Percentiles rank a stretch among this genome's conserved stretches.
These are phyloP conservation scores for Rhizoclosmatium sp. DNA, from an alignment of 192 early-diverging fungal species.

Conservation along the genomic window DNA sequence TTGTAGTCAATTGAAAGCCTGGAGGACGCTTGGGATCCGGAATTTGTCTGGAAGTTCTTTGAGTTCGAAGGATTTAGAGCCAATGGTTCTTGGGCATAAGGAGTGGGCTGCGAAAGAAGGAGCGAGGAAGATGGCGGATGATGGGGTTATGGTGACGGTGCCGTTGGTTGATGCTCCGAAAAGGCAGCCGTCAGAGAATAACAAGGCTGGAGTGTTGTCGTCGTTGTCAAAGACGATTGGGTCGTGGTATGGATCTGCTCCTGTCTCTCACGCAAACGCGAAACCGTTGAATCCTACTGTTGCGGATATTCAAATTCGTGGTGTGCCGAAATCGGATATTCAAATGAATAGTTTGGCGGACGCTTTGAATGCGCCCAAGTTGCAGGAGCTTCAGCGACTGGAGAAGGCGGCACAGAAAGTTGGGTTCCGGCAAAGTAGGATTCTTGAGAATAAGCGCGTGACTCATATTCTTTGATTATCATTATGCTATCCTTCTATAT, in stretches of 20 bases:
- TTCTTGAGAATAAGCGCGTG: conserved; percentile 16
- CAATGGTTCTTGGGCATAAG: not conserved
- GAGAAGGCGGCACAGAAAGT: not conserved
- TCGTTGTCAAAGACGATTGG: not conserved
- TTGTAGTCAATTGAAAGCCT: no score
- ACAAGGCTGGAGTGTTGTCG: not conserved
- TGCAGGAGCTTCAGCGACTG: not conserved
- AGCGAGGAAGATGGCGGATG: not conserved
- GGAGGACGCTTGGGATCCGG: conserved; percentile 7
- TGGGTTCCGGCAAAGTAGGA: conserved; percentile 18
- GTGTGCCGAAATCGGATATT: no score
- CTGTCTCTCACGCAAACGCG: not conserved
- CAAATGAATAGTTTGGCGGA: no score
- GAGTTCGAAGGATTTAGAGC: not conserved
- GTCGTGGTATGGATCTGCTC: not conserved
- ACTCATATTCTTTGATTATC: no score
- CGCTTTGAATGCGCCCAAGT: no score
- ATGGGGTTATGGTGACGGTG: not conserved
- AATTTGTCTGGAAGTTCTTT: not conserved
- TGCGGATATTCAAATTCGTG: no score
- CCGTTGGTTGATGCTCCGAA: not conserved
- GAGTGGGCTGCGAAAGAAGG: conserved; percentile 8
- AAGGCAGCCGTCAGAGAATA: not conserved
- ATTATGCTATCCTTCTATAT: no score
- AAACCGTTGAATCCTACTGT: not conserved